A percentile compares a stretch with the other conserved stretches of the same genome.
phyloP scores from a whole-genome alignment of 2,329 filamentous ascomycete genomes.

The Trichoderma harzianum region DNA sequence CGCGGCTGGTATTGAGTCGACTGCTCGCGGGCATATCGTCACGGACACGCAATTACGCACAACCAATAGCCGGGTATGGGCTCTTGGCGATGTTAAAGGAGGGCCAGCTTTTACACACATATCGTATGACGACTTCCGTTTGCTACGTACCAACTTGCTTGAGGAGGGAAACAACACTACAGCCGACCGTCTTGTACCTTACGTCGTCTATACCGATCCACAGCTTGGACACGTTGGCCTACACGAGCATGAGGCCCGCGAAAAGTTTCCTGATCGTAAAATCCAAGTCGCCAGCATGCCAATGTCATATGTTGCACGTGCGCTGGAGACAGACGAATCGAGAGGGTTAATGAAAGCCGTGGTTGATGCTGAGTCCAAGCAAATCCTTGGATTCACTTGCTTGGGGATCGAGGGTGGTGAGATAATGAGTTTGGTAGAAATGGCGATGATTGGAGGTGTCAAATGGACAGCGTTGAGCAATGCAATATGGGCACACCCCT shows the following conservation, averaged over 20 bases:
- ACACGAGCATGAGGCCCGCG: slow-evolving; percentile 37
- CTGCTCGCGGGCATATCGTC: slow-evolving; percentile 41
- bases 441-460: slow-evolving; percentile 47
- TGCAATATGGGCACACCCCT: slow-evolving; percentile 50
- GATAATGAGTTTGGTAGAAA: slow-evolving; percentile 51
- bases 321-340: slow-evolving; percentile 50
- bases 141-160: slow-evolving; percentile 41
- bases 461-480: slow-evolving; percentile 37
- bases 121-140: slow-evolving; percentile 54
- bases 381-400: slow-evolving; percentile 52
- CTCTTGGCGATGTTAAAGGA: slow-evolving; percentile 51
- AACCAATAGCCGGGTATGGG: slow-evolving; percentile 41
- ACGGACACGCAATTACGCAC: slow-evolving; percentile 45
- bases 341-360: slow-evolving; percentile 51
- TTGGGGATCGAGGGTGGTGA: slow-evolving; percentile 51
- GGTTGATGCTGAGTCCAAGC: slow-evolving; percentile 44
- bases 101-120: slow-evolving; percentile 54
- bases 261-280: slow-evolving; percentile 24
- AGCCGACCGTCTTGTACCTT: slow-evolving; percentile 32
- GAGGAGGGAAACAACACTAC: slow-evolving; percentile 25
- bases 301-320: slow-evolving; percentile 49
- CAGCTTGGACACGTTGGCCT: slow-evolving; percentile 51
- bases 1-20: slow-evolving; percentile 39
- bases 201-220: slow-evolving; percentile 52
- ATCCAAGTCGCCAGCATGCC: slow-evolving; percentile 48